phyloP scores from a whole-genome alignment of 305 asterid species.

The Rubia occidens region DNA sequence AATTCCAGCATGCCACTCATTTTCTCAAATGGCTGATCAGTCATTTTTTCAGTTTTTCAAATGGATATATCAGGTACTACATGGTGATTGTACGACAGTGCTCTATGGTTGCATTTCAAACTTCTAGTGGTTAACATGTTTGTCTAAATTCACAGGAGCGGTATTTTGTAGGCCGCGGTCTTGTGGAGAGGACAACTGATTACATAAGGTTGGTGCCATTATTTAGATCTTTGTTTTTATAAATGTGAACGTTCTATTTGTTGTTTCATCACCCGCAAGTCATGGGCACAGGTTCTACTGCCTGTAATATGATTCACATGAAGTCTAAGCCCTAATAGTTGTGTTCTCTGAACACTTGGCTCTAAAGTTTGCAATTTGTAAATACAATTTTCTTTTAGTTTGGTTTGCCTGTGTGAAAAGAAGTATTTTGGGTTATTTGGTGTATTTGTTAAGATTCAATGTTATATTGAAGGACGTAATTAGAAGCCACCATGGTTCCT shows the following conservation, averaged over 20 bases:
- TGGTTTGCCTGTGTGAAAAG: too few species aligned
- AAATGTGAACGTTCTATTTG: not conserved
- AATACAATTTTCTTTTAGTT: not conserved
- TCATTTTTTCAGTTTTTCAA: conserved; percentile 93
- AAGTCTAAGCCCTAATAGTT: not conserved
- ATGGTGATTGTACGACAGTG: conserved; percentile 8
- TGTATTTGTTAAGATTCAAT: too few species aligned
- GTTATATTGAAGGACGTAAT: too few species aligned
- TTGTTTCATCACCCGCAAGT: not conserved
- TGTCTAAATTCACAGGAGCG: conserved; percentile 63
- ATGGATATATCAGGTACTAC: conserved; percentile 92
- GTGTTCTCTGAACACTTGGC: too few species aligned
- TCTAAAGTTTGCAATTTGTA: not conserved
- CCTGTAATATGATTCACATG: not conserved
- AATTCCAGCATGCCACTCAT: conserved; percentile 71
- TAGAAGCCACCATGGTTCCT: too few species aligned
- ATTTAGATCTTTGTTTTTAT: not conserved
- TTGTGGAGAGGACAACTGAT: conserved; percentile 79
- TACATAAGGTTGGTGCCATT: conserved; percentile 56
- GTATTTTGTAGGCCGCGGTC: conserved; percentile 98
- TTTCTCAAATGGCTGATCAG: conserved; percentile 84
- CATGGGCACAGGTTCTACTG: not conserved
- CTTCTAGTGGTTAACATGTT: conserved; percentile 10
- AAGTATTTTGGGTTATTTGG: too few species aligned
- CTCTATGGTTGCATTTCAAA: conserved; percentile 2